Evolutionary conservation across 306 rosid species (phyloP).

Genomic region (Carpinus viminea): DNA sequence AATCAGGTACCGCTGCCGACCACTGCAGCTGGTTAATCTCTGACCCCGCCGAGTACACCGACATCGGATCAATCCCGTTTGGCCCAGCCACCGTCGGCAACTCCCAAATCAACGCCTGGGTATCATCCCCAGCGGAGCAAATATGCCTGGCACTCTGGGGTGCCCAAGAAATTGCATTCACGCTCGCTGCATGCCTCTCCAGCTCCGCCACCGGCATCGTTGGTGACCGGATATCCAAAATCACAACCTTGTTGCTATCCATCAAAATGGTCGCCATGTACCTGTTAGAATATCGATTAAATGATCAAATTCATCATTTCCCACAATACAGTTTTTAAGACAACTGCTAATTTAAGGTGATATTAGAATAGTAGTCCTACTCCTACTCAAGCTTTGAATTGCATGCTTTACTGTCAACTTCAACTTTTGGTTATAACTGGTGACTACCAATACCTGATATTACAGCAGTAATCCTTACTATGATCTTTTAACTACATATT

Average conservation of each 20-base stretch:
- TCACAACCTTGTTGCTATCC: slow-evolving; percentile 88
- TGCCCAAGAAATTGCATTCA: slow-evolving; percentile 80
- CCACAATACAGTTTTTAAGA: background rate
- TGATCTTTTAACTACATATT: no score
- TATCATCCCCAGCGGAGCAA: slow-evolving; percentile 81
- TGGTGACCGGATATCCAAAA: slow-evolving; percentile 86
- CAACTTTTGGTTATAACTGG: no score
- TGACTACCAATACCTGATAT: background rate
- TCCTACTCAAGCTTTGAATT: no score
- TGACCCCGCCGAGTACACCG: slow-evolving; percentile 62
- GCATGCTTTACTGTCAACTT: no score
- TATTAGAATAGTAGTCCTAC: no score
- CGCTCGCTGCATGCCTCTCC: slow-evolving; percentile 74
- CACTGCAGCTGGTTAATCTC: slow-evolving; percentile 96
- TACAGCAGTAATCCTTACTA: no score
- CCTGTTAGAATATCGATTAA: slow-evolving; percentile 17
- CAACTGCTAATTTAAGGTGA: background rate
- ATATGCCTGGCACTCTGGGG: slow-evolving; percentile 70
- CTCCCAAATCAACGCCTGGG: slow-evolving; percentile 92
- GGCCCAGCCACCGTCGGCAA: slow-evolving; percentile 80
- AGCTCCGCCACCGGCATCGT: slow-evolving; percentile 87
- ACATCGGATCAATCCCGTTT: slow-evolving; percentile 74
- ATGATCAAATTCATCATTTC: background rate
- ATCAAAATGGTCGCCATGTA: slow-evolving; percentile 90
- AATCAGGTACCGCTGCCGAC: slow-evolving; percentile 81